Base-by-base conservation (phyloP, 2,329 filamentous ascomycete species). In the Didymella pinodella region DNA sequence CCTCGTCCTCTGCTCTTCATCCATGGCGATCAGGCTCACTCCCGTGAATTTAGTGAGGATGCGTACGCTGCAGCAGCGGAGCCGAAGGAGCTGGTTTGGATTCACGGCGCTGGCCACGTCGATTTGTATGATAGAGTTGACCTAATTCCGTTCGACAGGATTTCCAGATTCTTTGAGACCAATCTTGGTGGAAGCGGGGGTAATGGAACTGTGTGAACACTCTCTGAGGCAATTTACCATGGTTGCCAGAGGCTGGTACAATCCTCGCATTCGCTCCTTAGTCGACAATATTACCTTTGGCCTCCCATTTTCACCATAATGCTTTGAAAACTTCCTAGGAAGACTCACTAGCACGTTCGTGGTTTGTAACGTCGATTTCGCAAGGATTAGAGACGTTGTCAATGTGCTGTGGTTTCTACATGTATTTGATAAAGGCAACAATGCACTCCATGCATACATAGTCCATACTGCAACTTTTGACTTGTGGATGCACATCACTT, bases 81-180 rank as follows among this genome's bases (percentile, higher is more conserved):
- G 56, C 77, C 77, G 7, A 79, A 78, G 65, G 75, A 78, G 61
- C 34, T 78, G 46, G 7, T 72, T 7, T 75, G 71, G 72, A 55
- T 79, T 0, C 46, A 69, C 0, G 65, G 71, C 2, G 71, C 74
- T 16, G 22, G 22, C 11, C 46, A 38, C 14, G 22, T 26, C 14
- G 46, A 48, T 28, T 22, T 48, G 3, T 48, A 38, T 16, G 32
- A 38, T 31, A 32, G 46, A 8, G 32, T 38, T 25, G 32, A 48
- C 32, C 12, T 34, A 12, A 34, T 34, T 14, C 46, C 46, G 2
- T 48, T 48, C 14, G 32, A 38, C 14, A 48, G 32, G 14, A 32
- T 38, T 22, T 18, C 32, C n/a, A 3, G 14, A 14, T 48, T 38
- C 14, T 28, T 38, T 22, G 32, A 38, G 20, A 20, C 31, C 14